These are phyloP conservation scores for Candida andamanensis DNA, from an alignment of 805 yeast genomes.

Conservation along the genomic window DNA sequence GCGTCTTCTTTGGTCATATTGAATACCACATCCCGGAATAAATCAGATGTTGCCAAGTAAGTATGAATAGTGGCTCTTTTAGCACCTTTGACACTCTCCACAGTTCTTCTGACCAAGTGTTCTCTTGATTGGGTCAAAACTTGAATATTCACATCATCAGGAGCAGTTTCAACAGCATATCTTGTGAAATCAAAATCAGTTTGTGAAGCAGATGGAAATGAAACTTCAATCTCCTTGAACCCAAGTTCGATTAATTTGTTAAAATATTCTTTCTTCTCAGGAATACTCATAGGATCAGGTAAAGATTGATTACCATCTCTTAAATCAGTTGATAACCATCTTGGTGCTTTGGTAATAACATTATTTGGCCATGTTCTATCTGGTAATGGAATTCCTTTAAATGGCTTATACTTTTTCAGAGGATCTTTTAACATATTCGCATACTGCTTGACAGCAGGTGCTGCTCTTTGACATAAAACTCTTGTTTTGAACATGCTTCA, in stretches of 20 bases:
- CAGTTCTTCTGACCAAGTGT: slow-evolving; percentile 66
- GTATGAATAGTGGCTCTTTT: slow-evolving; percentile 68
- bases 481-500: slow-evolving; percentile 11
- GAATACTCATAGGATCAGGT: slow-evolving; percentile 78
- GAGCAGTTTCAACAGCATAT: slow-evolving; percentile 73
- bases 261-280: slow-evolving; percentile 69
- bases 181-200: slow-evolving; percentile 79
- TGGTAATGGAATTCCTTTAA: slow-evolving; percentile 49
- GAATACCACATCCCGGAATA: slow-evolving; percentile 71
- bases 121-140: slow-evolving; percentile 76
- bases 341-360: slow-evolving; percentile 62
- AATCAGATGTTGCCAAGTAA: slow-evolving; percentile 71
- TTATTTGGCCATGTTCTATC: slow-evolving; percentile 72
- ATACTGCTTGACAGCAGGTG: slow-evolving; percentile 7
- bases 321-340: slow-evolving; percentile 76
- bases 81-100: slow-evolving; percentile 69
- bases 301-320: slow-evolving; percentile 80
- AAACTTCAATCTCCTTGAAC: slow-evolving; percentile 75
- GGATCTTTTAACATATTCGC: slow-evolving; percentile 63
- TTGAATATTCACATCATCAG: slow-evolving; percentile 69
- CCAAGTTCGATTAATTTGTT: slow-evolving; percentile 69
- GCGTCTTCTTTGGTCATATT: slow-evolving; percentile 69
- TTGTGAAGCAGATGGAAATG: slow-evolving; percentile 79
- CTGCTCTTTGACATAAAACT: slow-evolving; percentile 10
- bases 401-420: slow-evolving; percentile 54